Evolutionary conservation across 2,329 filamentous ascomycete species (phyloP), one percentile per base, ranked within the genome.

Genomic region (Onygenales sp.): DNA sequence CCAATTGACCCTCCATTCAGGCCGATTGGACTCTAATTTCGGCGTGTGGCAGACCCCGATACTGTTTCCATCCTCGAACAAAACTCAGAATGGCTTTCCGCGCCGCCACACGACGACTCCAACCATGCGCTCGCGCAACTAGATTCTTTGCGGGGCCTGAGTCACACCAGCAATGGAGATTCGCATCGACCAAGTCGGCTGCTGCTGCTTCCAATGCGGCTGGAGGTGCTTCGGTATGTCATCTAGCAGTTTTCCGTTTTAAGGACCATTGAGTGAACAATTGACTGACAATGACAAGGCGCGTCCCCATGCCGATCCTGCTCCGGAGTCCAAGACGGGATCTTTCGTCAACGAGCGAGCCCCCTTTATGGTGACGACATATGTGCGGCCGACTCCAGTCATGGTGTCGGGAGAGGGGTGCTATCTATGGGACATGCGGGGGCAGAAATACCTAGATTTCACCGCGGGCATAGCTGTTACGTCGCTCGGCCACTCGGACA

Each of bases 381-480:
- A 98, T 72, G 84, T 89, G 51, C 88, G 93, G 31, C 92, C 93
- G 48, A 80, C 87, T 44, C 89, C 90, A 2, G 87, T 97, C 66
- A 96, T 98, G 70, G 83, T 90, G 55, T 87, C 85, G 68, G 93
- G 91, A 58, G 77, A 89, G 66, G 93, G 93, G 2, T 90, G 86
- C 56, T 91, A 90, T 68, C 71, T 98, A 58, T 97, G 85, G 82
- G 93, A 98, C 68, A 74, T 92, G 39, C 90, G 96, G 73, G 87
- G 93, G 66, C 78, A 88, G 57, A 84, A 84, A 68, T 98, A 96
- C 68, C 79, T 98, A 33, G 93, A 98, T 72, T 89, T 98, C 64
- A 97, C 93, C 1, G 86, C 91, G 8, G 93, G 93, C 47, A 98
- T 98, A 66, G 93, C 93, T 13, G 93, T 98, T 67, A 96, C 92